phyloP scores from a whole-genome alignment of 345 rosid species.

The Salix koriyanagi region DNA sequence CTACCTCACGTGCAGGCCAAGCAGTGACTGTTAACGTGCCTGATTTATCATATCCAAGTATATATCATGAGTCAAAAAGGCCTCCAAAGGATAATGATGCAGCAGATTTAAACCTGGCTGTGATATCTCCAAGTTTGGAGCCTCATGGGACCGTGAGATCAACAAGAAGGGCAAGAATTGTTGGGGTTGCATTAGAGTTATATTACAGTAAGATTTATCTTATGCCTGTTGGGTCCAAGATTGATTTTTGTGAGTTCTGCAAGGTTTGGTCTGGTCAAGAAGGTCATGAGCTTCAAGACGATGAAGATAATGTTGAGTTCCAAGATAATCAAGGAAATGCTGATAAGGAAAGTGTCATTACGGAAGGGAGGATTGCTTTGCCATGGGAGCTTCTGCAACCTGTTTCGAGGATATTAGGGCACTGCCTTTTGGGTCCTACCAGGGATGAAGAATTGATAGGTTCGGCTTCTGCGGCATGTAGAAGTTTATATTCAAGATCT shows the following conservation, averaged over 20 bases:
- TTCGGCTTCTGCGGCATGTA: conserved; percentile 46
- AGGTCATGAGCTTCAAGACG: conserved; percentile 12
- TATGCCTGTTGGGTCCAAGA: conserved; percentile 58
- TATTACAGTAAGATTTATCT: conserved; percentile 50
- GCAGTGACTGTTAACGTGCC: conserved; percentile 65
- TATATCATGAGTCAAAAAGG: conserved; percentile 65
- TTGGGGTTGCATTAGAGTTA: conserved; percentile 71
- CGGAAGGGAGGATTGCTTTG: conserved; percentile 44
- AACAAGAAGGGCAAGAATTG: conserved; percentile 61
- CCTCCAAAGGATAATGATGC: conserved; percentile 24
- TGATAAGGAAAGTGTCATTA: not conserved
- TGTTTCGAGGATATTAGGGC: conserved; percentile 61
- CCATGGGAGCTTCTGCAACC: conserved; percentile 90
- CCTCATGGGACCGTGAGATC: conserved; percentile 78
- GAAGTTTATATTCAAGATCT: conserved; percentile 52
- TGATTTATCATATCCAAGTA: conserved; percentile 61
- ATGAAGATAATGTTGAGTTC: no score
- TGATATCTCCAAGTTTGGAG: conserved; percentile 64
- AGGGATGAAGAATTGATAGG: conserved; percentile 33
- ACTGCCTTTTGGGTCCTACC: conserved; percentile 54
- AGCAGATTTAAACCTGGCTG: conserved; percentile 57
- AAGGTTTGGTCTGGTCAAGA: conserved; percentile 56
- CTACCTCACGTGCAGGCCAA: conserved; percentile 55
- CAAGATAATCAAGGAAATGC: not conserved
- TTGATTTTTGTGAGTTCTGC: conserved; percentile 68